These are phyloP conservation scores for Zymoseptoria brevis DNA, from an alignment of 2,329 filamentous ascomycete species.

Conservation along the genomic window DNA sequence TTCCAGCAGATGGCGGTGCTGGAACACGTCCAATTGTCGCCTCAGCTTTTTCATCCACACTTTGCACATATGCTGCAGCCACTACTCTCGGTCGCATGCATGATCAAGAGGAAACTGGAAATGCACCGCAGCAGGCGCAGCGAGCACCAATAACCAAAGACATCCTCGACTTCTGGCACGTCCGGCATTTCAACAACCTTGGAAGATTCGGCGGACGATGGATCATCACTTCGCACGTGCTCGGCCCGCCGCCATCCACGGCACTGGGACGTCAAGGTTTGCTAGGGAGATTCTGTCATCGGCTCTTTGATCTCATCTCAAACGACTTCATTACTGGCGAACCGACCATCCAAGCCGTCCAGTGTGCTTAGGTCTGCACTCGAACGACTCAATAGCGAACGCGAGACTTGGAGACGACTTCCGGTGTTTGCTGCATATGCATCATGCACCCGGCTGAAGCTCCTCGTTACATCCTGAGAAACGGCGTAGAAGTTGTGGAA, in stretches of 20 bases:
- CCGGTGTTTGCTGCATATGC: not conserved
- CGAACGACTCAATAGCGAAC: not conserved
- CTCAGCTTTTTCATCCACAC: not conserved
- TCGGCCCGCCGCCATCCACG: not conserved
- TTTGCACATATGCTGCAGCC: not conserved
- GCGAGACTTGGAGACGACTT: not conserved
- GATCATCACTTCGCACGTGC: not conserved
- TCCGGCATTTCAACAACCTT: not conserved
- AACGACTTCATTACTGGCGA: not conserved
- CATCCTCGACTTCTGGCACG: not conserved
- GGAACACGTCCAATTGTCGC: constrained; percentile 1
- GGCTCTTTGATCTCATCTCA: not conserved
- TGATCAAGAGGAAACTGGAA: not conserved
- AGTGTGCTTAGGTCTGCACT: too few relatives aligned
- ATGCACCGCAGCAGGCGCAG: not conserved
- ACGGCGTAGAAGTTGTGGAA: not conserved
- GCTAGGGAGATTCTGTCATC: not conserved
- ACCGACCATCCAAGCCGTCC: not conserved
- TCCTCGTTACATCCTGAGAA: not conserved
- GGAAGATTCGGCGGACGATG: not conserved
- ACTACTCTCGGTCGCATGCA: not conserved
- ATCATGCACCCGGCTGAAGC: not conserved
- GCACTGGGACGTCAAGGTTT: not conserved
- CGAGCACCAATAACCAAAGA: not conserved
- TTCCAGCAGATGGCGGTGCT: not conserved